A percentile compares a stretch with the other conserved stretches of the same genome.
Evolutionary conservation across 2,329 filamentous ascomycete genomes (phyloP).

Genomic region (Falciphora oryzae): DNA sequence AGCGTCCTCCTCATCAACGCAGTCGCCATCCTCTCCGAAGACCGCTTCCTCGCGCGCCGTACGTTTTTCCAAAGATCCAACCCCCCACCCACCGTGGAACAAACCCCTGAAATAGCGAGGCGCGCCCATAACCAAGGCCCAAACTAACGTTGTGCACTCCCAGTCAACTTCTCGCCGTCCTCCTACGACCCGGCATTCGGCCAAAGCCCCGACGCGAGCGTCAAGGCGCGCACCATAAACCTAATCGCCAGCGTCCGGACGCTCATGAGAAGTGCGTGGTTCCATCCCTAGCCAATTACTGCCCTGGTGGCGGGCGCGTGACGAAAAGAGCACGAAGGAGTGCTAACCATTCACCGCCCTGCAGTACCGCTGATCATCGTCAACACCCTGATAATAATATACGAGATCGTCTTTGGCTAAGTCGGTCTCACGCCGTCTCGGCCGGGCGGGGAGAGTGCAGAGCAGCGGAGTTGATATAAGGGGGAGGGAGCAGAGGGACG

Average conservation of each 20-base stretch:
- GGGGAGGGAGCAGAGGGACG: not conserved
- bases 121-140: not conserved
- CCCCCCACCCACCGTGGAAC: no score
- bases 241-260: slow-evolving; percentile 86
- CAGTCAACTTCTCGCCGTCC: slow-evolving; percentile 75
- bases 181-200: slow-evolving; percentile 75
- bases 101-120: not conserved
- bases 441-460: no score
- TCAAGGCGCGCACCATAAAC: slow-evolving; percentile 84
- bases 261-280: slow-evolving; percentile 78
- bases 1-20: slow-evolving; percentile 87
- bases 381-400: slow-evolving; percentile 77
- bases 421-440: not conserved
- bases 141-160: slow-evolving; percentile 40
- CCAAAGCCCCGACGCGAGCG: slow-evolving; percentile 62
- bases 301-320: not conserved
- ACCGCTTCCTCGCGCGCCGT: slow-evolving; percentile 86
- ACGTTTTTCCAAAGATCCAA: slow-evolving; percentile 27
- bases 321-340: not conserved
- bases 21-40: slow-evolving; percentile 88
- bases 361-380: slow-evolving; percentile 78
- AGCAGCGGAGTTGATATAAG: not conserved
- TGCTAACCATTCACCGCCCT: not conserved
- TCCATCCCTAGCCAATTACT: not conserved
- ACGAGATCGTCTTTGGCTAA: slow-evolving; percentile 72